These are phyloP conservation scores for Kwoniella sp. DNA, from an alignment of 768 basidiomycete species.

Conservation along the genomic window DNA sequence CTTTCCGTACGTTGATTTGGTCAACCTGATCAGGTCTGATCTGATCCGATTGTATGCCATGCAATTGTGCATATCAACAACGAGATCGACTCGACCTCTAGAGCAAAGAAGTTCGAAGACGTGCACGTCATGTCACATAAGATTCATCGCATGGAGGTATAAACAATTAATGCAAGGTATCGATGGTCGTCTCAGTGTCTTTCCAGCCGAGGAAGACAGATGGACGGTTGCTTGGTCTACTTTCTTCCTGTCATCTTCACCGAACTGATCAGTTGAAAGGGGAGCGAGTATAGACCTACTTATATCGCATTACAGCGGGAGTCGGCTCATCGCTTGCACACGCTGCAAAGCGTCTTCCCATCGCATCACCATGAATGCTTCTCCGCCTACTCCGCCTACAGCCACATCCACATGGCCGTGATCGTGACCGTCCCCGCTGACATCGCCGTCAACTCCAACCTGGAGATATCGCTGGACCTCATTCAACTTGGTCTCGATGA, in stretches of 20 bases:
- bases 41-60: neutral
- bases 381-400: neutral
- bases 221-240: too few relatives aligned
- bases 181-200: too few relatives aligned
- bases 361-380: conserved; percentile 15
- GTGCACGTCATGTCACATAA: too few relatives aligned
- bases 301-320: too few relatives aligned
- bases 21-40: neutral
- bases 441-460: neutral
- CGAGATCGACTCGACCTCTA: too few relatives aligned
- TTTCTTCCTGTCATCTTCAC: too few relatives aligned
- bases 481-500: conserved; percentile 8
- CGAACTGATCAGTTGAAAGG: too few relatives aligned
- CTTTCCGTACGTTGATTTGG: neutral
- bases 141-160: too few relatives aligned
- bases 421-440: neutral
- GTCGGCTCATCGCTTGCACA: neutral
- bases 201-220: too few relatives aligned
- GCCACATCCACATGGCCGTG: neutral
- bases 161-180: too few relatives aligned
- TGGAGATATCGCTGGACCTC: conserved; percentile 4
- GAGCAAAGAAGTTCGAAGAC: too few relatives aligned
- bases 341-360: conserved; percentile 26
- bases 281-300: too few relatives aligned
- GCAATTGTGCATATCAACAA: conserved; percentile 1